Percentiles rank a stretch among this genome's conserved stretches.
These are phyloP conservation scores for Kwoniella shandongensis DNA, from an alignment of 768 basidiomycete species.

Conservation along the genomic window DNA sequence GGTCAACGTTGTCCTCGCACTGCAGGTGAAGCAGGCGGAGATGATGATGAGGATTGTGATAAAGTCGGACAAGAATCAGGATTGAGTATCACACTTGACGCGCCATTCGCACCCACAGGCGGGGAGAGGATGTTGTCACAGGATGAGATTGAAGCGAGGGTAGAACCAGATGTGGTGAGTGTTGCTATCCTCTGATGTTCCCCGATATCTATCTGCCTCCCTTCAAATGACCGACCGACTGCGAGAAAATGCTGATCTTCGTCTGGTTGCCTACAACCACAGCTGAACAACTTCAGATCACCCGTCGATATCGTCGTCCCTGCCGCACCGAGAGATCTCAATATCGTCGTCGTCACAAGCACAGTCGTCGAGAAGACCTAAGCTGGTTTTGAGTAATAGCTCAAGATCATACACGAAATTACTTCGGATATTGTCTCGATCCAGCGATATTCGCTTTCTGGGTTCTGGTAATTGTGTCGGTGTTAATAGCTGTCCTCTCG, in stretches of 20 bases:
- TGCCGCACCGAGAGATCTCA: conserved; percentile 20
- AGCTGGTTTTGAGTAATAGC: not conserved
- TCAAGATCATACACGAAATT: too few relatives aligned
- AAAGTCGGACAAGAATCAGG: too few relatives aligned
- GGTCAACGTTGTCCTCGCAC: conserved; percentile 3
- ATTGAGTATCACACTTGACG: conserved; percentile 1
- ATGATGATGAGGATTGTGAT: conserved; percentile 2
- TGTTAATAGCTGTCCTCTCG: too few relatives aligned
- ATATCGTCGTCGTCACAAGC: conserved; percentile 25
- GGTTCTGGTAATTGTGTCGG: too few relatives aligned
- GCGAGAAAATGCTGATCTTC: too few relatives aligned
- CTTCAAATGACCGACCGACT: too few relatives aligned
- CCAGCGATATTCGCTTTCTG: too few relatives aligned
- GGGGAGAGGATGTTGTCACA: conserved; percentile 25
- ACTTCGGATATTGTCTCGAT: too few relatives aligned
- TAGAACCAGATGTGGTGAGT: conserved; percentile 20
- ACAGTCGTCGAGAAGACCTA: conserved; percentile 29
- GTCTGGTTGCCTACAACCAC: not conserved
- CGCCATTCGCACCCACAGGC: conserved; percentile 31
- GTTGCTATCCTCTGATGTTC: not conserved
- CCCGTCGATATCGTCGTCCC: conserved; percentile 21
- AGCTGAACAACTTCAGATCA: conserved; percentile 28
- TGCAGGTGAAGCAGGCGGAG: conserved; percentile 1
- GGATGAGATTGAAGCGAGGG: conserved; percentile 13
- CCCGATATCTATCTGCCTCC: too few relatives aligned